Base-by-base conservation (phyloP, 1,284 basidiomycete genomes). In the Tylopilus orsonianus region DNA sequence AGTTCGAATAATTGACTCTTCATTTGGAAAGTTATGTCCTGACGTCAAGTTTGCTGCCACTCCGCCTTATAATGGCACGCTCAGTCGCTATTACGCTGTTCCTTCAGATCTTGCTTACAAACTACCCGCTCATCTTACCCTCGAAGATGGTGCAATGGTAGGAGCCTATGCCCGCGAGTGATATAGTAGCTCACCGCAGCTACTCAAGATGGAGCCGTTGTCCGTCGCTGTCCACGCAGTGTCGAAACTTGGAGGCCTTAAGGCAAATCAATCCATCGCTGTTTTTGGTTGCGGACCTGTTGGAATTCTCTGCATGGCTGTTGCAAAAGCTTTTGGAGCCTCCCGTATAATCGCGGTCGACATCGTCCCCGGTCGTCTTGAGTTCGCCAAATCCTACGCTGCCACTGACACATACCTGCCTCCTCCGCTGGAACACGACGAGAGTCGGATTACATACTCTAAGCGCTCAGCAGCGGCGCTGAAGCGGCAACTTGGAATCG, bases 221-320 rank as follows among this genome's bases (percentile, higher is more conserved):
- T 84, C 92, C 14, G 96, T 98, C 29, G 96, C 85, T 6, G 81
- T 97, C 12, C 94, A 98, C 68, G 85, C 91, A 1, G 87, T 97
- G 27, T 80, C 83, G 39, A 89, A 80, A 58, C 76, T 93, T 32
- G 94, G 87, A 19, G 72, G 78, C 32, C 77, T 97, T 66, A 80
- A 79, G 43, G 74, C 87, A 30, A 82, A 81, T 61, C 82, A 90
- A 66, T 81, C 81, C 37, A 81, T 93, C 53, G 81, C 80, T 20
- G 75, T 98, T 50, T 93, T 96, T 59, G 87, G 87, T 22, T 96
- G 94, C 52, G 95, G 96, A 2, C 95, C 95, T 8, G 91, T 98
- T 54, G 94, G 94, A 23, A 77, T 97, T 16, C 80, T 97, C 29
- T 88, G 85, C 65, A 94, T 95, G 84, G 94, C 91, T 4, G 93